These are phyloP conservation scores for Serendipita sp. DNA, from an alignment of 768 basidiomycete species.

Conservation along the genomic window DNA sequence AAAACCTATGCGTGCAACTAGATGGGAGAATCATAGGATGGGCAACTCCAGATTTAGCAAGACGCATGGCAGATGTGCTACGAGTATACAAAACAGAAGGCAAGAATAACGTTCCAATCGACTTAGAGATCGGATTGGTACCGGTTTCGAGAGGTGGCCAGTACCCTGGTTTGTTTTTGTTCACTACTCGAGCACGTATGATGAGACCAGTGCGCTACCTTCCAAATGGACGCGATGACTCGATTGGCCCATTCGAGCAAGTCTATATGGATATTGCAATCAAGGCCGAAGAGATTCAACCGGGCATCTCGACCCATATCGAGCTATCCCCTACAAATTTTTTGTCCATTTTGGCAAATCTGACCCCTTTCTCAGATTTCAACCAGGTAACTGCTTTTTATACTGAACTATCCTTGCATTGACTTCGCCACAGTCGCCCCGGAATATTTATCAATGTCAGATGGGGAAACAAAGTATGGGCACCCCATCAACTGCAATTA, in stretches of 20 bases:
- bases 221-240: slow-evolving; percentile 70
- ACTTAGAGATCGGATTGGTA: slow-evolving; percentile 88
- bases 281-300: slow-evolving; percentile 67
- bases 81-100: slow-evolving; percentile 93
- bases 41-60: slow-evolving; percentile 58
- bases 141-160: slow-evolving; percentile 84
- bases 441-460: slow-evolving; percentile 91
- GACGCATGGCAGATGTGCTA: slow-evolving; percentile 66
- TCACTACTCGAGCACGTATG: slow-evolving; percentile 77
- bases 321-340: slow-evolving; percentile 93
- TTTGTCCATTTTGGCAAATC: slow-evolving; percentile 87
- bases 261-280: slow-evolving; percentile 98
- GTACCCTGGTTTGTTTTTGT: slow-evolving; percentile 90
- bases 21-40: slow-evolving; percentile 92
- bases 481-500: slow-evolving; percentile 81
- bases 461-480: slow-evolving; percentile 99
- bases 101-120: slow-evolving; percentile 63
- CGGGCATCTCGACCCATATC: slow-evolving; percentile 69
- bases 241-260: slow-evolving; percentile 92
- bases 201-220: slow-evolving; percentile 96
- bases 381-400: slow-evolving; percentile 54
- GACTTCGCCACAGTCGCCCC: slow-evolving; percentile 42
- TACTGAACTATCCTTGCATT: slow-evolving; percentile 1
- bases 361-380: slow-evolving; percentile 98
- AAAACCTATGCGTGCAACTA: slow-evolving; percentile 80